Conservation (phyloP, 345 rosid species). For the Brassica carinata region DNA sequence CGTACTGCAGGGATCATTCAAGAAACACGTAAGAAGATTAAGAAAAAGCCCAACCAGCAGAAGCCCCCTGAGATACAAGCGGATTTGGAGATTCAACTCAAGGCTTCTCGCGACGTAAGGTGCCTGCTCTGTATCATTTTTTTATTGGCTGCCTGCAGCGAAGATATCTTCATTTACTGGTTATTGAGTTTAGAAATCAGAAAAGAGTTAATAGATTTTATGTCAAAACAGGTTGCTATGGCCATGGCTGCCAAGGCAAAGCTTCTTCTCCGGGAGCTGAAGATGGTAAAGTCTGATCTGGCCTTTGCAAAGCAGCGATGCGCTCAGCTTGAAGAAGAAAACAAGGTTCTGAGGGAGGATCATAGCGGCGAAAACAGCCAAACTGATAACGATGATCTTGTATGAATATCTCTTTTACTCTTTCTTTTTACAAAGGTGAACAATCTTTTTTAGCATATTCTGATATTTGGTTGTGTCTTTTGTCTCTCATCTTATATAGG, state of each 20-base stretch:
- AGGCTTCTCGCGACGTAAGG: constrained; percentile 98
- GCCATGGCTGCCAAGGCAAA: constrained; percentile 99
- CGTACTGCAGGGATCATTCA: constrained; percentile 79
- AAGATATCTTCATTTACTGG: not conserved
- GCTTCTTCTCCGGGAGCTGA: constrained; percentile 89
- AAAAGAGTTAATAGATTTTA: not conserved
- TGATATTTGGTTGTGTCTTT: not conserved
- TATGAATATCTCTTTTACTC: constrained; percentile 38
- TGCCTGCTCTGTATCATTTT: constrained; percentile 64
- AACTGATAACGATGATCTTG: constrained; percentile 83
- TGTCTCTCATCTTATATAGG: constrained; percentile 24
- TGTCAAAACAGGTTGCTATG: constrained; percentile 84
- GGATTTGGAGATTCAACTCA: constrained; percentile 87
- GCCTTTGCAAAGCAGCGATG: constrained; percentile 88
- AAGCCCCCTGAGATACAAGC: constrained; percentile 47
- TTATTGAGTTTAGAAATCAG: constrained; percentile 5
- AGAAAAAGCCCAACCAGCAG: constrained; percentile 58
- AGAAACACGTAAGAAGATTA: constrained; percentile 80
- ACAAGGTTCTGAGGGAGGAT: constrained; percentile 66
- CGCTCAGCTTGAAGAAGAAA: constrained; percentile 92
- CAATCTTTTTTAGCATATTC: not conserved
- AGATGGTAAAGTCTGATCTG: constrained; percentile 90
- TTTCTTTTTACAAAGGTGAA: not conserved
- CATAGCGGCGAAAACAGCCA: constrained; percentile 56
- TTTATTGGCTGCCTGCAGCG: constrained; percentile 34